Evolutionary conservation across 148 eudicot species (phyloP).

Genomic region (Rhododendron griersonianum): DNA sequence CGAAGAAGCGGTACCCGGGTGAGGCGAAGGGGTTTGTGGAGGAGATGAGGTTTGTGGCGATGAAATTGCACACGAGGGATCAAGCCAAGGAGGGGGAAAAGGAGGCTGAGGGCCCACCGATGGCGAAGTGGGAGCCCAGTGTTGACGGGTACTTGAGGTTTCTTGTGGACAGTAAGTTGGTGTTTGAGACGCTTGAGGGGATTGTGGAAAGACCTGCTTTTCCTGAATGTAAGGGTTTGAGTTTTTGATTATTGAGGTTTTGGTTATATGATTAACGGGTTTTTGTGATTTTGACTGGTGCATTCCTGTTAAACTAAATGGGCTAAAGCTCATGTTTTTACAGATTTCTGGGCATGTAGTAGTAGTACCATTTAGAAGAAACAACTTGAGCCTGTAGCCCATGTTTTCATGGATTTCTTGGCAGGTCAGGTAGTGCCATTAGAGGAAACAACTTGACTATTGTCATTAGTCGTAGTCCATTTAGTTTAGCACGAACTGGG

Average conservation of each 20-base stretch:
- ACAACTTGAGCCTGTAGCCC: not conserved
- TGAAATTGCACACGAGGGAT: constrained; percentile 81
- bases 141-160: constrained; percentile 89
- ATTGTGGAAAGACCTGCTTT: constrained; percentile 66
- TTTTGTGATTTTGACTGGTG: not conserved
- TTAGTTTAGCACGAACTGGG: not conserved
- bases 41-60: constrained; percentile 95
- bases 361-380: no score
- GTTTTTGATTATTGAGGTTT: not conserved
- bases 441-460: no score
- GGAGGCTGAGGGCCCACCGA: constrained; percentile 51
- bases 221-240: constrained; percentile 62
- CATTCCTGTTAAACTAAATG: no score
- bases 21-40: constrained; percentile 86
- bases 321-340: not conserved
- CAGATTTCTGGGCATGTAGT: not conserved
- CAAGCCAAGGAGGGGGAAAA: constrained; percentile 83
- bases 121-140: constrained; percentile 77
- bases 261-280: not conserved
- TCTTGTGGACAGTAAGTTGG: constrained; percentile 88
- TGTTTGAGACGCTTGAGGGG: constrained; percentile 74
- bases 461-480: no score
- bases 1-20: constrained; percentile 49
- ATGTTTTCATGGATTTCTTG: no score
- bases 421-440: no score